phyloP scores from a whole-genome alignment of 2,329 filamentous ascomycete species.

The Xylariales sp. region DNA sequence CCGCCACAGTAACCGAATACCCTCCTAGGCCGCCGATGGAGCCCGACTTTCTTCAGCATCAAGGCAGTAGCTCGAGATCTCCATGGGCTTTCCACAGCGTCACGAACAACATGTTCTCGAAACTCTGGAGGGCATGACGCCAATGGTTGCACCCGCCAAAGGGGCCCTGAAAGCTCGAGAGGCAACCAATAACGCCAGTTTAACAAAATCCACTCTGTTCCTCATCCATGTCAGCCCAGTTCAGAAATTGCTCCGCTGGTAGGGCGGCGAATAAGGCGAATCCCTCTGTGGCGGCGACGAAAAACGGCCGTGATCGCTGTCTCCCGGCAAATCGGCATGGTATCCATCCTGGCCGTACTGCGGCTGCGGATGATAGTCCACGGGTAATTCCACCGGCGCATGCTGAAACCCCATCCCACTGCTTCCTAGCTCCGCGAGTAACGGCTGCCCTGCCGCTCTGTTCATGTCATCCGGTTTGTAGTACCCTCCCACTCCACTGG shows the following conservation, averaged over 20 bases:
- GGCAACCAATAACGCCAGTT: background rate
- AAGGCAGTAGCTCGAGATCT: too few species aligned
- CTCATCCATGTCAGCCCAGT: background rate
- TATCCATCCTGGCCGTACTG: background rate
- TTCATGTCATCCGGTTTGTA: constrained; percentile 1
- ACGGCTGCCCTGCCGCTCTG: constrained; percentile 5
- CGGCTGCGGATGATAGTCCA: background rate
- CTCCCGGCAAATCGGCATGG: background rate
- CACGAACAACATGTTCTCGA: too few species aligned
- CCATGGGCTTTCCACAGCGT: too few species aligned
- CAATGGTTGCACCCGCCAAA: too few species aligned
- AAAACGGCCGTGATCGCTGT: background rate
- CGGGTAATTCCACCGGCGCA: constrained; percentile 7
- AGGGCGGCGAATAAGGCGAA: constrained; percentile 5
- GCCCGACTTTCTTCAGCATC: too few species aligned
- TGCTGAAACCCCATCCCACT: background rate
- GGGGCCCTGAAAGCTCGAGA: too few species aligned
- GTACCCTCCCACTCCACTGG: background rate
- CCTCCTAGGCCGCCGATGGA: too few species aligned
- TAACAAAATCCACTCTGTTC: background rate
- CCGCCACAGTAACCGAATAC: too few species aligned
- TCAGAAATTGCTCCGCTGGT: constrained; percentile 5
- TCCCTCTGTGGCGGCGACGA: background rate
- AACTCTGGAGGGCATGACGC: too few species aligned
- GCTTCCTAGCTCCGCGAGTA: constrained; percentile 9